Evolutionary conservation across 108 stramenopile genomes (phyloP), one percentile per base, ranked within the genome.

Genomic region (Discostella stelligeroides): DNA sequence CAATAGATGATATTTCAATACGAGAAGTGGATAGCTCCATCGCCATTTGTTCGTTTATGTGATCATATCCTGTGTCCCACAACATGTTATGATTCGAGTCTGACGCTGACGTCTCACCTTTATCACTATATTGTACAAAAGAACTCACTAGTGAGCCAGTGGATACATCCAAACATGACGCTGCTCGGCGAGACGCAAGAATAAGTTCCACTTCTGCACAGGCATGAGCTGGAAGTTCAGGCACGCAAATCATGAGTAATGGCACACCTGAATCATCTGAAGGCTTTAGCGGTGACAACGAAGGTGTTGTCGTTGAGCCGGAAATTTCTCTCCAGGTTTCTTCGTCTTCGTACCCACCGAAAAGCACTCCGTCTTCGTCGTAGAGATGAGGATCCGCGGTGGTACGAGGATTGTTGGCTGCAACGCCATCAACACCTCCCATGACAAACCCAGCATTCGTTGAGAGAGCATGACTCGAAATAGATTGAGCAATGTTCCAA

Each of bases 291-390:
- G 50, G 66, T 51, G 46, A 14, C n/a, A 63, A 57, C 12, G 55
- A 68, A 25, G 30, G 28, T 61, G 53, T 55, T 61, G 53, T 55
- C 51, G 57, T 58, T n/a, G 57, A 3, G 57, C 76, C 61, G 37
- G 51, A 61, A 66, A 88, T 85, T 62, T 85, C 88, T 60, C 82
- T 78, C 85, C 81, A 85, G 11, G 88, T 91, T 47, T 80, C 92
- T 72, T 91, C 87, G 23, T 94, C 92, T 73, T 94, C 88, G 50
- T 91, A 94, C 4, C 90, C 92, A 24, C 88, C 88, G 49, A 78
- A 91, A 0, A 79, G 79, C 46, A 86, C 81, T 10, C 72, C 73
- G 45, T 82, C 71, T 61, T 85, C 79, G 21, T 72, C 70, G 21
- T 68, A 63, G 17, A 70, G 66, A 63, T 42, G 68, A 38, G 70